These are phyloP conservation scores for Aulographum hederae DNA, from an alignment of 2,329 filamentous ascomycete species.

Conservation along the genomic window DNA sequence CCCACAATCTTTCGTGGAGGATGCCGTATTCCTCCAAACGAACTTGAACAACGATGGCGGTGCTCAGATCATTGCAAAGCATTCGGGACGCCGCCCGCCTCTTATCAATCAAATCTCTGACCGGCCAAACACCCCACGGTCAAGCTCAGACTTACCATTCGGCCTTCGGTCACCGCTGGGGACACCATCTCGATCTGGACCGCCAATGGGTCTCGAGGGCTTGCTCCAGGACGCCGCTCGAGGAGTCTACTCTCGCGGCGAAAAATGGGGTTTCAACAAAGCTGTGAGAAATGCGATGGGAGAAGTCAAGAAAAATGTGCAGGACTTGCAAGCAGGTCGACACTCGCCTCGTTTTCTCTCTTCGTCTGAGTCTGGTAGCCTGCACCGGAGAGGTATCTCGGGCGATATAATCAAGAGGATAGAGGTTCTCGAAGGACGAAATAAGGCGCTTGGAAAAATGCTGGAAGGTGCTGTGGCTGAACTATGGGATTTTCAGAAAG, in stretches of 20 bases:
- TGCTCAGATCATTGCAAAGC: conserved; percentile 48
- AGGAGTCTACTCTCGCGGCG: conserved; percentile 52
- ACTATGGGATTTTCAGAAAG: conserved; percentile 40
- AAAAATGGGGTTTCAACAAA: conserved; percentile 64
- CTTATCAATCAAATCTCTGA: conserved; percentile 6
- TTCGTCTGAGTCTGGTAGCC: conserved; percentile 10
- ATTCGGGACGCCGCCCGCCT: conserved; percentile 32
- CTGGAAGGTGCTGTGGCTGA: conserved; percentile 47
- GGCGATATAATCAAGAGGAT: conserved; percentile 11
- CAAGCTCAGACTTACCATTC: background rate
- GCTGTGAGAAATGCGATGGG: conserved; percentile 65
- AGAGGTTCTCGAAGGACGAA: conserved; percentile 41
- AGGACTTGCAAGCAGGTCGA: conserved; percentile 37
- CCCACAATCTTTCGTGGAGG: conserved; percentile 66
- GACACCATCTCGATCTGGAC: background rate
- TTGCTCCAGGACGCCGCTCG: conserved; percentile 62
- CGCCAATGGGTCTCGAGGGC: conserved; percentile 36
- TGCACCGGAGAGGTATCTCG: conserved; percentile 17
- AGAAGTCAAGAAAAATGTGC: conserved; percentile 61
- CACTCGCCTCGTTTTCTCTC: too few species aligned
- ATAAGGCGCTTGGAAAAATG: conserved; percentile 47
- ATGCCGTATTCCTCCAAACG: conserved; percentile 57
- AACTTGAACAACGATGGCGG: conserved; percentile 47
- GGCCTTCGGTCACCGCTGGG: conserved; percentile 1
- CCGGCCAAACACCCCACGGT: conserved; percentile 1